Evolutionary conservation across 495 filamentous ascomycete species (phyloP), one percentile per base, ranked within the genome.

Genomic region (Xylaria scruposa): DNA sequence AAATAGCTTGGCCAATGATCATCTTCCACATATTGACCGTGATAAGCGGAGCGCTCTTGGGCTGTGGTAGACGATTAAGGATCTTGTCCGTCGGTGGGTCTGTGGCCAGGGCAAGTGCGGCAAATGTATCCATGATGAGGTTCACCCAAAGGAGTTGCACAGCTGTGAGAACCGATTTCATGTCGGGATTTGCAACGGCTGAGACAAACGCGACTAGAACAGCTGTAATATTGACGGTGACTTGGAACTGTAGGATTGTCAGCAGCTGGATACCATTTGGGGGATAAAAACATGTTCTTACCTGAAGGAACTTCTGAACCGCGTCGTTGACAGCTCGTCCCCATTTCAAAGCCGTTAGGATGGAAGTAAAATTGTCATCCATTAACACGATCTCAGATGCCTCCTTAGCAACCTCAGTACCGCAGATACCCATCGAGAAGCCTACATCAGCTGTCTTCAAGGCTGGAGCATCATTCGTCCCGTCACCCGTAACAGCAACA

Each of bases 81-180:
- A 97, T 87, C 44, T 84, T 86, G 12, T 86, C 83, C 8, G 90
- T 88, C 3, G 94, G 93, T 7, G 92, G 90, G 79, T 97, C 94
- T 1, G 94, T 97, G 19, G 94, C 94, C 40, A 97, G 84, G n/a
- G 94, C 94, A 63, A 97, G 88, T n/a, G 94, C 94, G 4, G 93
- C 94, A 75, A 97, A 93, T n/a, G 94, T 96, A 76, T 97, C 94
- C 93, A 97, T 96, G 78, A 97, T 96, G 54, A 97, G 82, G 78
- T 97, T 97, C 51, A 97, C 92, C 94, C 94, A 97, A 33, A 97
- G 87, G 58, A 97, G 87, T 78, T 97, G 93, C 3, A 96, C 93
- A 26, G 93, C 91, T 4, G 90, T 94, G 67, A 97, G 88, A 5
- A 96, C 92, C 3, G 93, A 93, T 56, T 89, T 82, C 77, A 94